Evolutionary conservation across 371 early-diverging fungal genomes (phyloP).

Genomic region (Mortierella sp.): DNA sequence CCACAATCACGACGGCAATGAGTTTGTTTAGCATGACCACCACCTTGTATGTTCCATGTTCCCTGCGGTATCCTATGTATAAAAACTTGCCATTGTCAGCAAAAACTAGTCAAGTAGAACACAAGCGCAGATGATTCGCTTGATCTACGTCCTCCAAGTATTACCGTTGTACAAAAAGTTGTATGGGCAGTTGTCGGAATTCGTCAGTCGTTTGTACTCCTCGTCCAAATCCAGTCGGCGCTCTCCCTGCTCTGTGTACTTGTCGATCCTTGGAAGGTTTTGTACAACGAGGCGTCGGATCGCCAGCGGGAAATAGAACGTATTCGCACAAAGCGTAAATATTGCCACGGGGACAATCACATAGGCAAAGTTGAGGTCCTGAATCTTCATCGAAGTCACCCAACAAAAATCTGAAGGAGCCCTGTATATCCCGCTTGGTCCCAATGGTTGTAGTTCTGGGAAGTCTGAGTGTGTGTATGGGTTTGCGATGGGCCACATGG

Average conservation of each 20-base stretch:
- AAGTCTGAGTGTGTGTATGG: slow-evolving; percentile 63
- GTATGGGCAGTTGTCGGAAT: slow-evolving; percentile 65
- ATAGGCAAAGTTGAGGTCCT: slow-evolving; percentile 63
- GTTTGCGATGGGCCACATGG: slow-evolving; percentile 69
- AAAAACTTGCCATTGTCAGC: neutral
- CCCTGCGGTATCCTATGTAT: slow-evolving; percentile 57
- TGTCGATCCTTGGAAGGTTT: slow-evolving; percentile 58
- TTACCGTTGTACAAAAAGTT: slow-evolving; percentile 68
- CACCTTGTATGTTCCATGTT: slow-evolving; percentile 64
- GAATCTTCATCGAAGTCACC: slow-evolving; percentile 67
- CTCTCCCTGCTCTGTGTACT: slow-evolving; percentile 60
- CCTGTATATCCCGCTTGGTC: slow-evolving; percentile 51
- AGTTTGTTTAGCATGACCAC: slow-evolving; percentile 67
- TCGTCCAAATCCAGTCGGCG: slow-evolving; percentile 42
- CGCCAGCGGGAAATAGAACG: slow-evolving; percentile 64
- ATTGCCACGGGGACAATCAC: slow-evolving; percentile 64
- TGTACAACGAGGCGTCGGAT: slow-evolving; percentile 56
- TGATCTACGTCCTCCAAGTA: neutral
- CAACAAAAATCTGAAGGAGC: slow-evolving; percentile 64
- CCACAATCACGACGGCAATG: slow-evolving; percentile 57
- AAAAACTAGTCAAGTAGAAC: neutral
- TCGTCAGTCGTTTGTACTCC: slow-evolving; percentile 62
- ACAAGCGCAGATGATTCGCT: neutral
- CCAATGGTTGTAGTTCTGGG: slow-evolving; percentile 56
- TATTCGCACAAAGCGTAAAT: slow-evolving; percentile 43